Percentiles rank a stretch among this genome's conserved stretches.
Evolutionary conservation across 768 basidiomycete species (phyloP).

Genomic region (Hydnomerulius pinastri): DNA sequence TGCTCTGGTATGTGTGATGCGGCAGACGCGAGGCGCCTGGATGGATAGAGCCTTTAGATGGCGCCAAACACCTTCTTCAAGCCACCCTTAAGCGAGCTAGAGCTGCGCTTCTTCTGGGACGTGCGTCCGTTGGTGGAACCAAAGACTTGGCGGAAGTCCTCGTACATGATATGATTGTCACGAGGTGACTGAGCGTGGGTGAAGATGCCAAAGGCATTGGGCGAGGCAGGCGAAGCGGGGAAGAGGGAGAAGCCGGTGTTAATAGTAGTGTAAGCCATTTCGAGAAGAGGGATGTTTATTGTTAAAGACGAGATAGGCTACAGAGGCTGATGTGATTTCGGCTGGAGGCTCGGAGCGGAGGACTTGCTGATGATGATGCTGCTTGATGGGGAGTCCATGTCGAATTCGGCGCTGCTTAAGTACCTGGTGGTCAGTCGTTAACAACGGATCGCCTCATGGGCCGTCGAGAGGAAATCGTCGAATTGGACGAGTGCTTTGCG

Average conservation of each 20-base stretch:
- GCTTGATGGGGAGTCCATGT: neutral
- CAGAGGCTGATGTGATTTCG: slow-evolving; percentile 2
- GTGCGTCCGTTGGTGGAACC: slow-evolving; percentile 9
- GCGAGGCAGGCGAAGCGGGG: slow-evolving; percentile 29
- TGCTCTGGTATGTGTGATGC: neutral
- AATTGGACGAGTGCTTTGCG: neutral
- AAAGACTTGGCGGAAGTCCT: slow-evolving; percentile 37
- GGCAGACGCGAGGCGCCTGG: neutral
- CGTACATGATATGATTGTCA: slow-evolving; percentile 40
- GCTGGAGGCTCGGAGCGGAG: slow-evolving; percentile 5
- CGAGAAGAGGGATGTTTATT: neutral
- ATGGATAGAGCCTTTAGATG: neutral
- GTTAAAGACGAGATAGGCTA: neutral
- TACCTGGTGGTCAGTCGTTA: slow-evolving; percentile 2
- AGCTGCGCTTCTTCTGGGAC: slow-evolving; percentile 8
- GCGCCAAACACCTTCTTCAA: slow-evolving; percentile 12
- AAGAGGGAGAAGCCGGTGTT: slow-evolving; percentile 25
- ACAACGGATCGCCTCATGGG: neutral
- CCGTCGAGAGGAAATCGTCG: slow-evolving; percentile 7
- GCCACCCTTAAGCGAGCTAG: slow-evolving; percentile 6
- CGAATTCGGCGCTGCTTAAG: slow-evolving; percentile 10
- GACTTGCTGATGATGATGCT: neutral
- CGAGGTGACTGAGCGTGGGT: slow-evolving; percentile 39
- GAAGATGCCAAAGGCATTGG: slow-evolving; percentile 39
- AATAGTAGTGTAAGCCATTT: slow-evolving; percentile 33